Evolutionary conservation across 345 rosid species (phyloP).

Genomic region (Populus nigra): DNA sequence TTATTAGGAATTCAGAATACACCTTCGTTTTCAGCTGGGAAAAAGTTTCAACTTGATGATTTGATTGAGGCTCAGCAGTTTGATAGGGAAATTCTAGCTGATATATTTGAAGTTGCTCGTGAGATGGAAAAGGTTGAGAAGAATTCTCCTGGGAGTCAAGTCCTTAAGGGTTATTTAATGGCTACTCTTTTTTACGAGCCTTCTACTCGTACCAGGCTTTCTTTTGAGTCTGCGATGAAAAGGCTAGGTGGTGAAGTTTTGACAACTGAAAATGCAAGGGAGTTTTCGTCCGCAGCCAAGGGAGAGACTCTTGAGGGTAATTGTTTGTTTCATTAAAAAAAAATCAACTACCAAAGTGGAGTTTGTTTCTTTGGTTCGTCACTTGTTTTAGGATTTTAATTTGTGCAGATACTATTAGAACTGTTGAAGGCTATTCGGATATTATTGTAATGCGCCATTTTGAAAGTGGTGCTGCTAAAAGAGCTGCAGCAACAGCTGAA

Average conservation of each 20-base stretch:
- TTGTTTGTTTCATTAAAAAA: not conserved
- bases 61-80: conserved; percentile 95
- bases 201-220: conserved; percentile 92
- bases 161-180: conserved; percentile 88
- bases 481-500: conserved; percentile 77
- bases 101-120: conserved; percentile 74
- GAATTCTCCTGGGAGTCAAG: conserved; percentile 64
- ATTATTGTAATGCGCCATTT: conserved; percentile 94
- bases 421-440: conserved; percentile 89
- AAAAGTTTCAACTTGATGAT: conserved; percentile 72
- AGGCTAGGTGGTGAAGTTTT: conserved; percentile 91
- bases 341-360: too few relatives aligned
- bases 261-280: conserved; percentile 93
- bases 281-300: conserved; percentile 92
- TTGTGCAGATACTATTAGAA: conserved; percentile 84
- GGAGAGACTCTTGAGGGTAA: conserved; percentile 98
- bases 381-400: conserved; percentile 14
- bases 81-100: conserved; percentile 65
- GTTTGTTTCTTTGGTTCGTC: not conserved
- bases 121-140: conserved; percentile 86
- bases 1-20: conserved; percentile 37
- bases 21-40: conserved; percentile 31
- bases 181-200: conserved; percentile 96
- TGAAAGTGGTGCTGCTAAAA: conserved; percentile 93
- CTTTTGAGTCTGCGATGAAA: conserved; percentile 98